Evolutionary conservation across 2,329 filamentous ascomycete genomes (phyloP), one percentile per base, ranked within the genome.

Genomic region (Westerdykella ornata): DNA sequence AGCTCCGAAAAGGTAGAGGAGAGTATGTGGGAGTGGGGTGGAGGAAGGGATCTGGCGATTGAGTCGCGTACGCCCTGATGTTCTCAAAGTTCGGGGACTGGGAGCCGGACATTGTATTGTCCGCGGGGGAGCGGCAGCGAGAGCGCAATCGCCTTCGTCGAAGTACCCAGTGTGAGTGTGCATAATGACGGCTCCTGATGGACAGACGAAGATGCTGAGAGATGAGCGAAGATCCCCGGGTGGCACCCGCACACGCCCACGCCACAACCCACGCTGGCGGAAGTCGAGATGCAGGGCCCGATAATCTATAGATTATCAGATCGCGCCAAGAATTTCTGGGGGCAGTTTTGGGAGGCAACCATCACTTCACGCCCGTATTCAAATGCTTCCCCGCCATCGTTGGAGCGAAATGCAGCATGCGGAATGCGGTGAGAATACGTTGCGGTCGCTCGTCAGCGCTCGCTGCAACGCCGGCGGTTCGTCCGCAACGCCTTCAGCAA

Each of bases 341-440:
- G 22, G 20, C n/a, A n/a, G n/a, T n/a, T n/a, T 22, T 5, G 20
- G 20, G 9, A 22, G 20, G 20, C 5, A 22, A 22, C 9, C 20
- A 22, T 22, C 20, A 9, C 20, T 22, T 22, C 20, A 22, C 9
- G 20, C 5, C 20, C 5, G 20, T 22, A 26, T 9, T 7, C 22
- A 7, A 26, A 7, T 9, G 8, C 22, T 11, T 8, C 12, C 7
- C 22, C 7, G 8, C 22, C 22, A 26, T 26, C 8, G 8, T 26
- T n/a, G n/a, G 22, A 11, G 7, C 30, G 16, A 17, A 14, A 33
- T 33, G 30, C 30, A 33, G 30, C 30, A 33, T 33, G 43, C 50
- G 46, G 39, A 14, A 64, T 64, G 62, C 49, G 49, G 52, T 56
- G 51, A 56, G 16, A 33, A 17, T 52, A 37, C 42, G 34, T 57